Base-by-base conservation (phyloP, 1,139 yeast species). In the Yarrowia galli region DNA sequence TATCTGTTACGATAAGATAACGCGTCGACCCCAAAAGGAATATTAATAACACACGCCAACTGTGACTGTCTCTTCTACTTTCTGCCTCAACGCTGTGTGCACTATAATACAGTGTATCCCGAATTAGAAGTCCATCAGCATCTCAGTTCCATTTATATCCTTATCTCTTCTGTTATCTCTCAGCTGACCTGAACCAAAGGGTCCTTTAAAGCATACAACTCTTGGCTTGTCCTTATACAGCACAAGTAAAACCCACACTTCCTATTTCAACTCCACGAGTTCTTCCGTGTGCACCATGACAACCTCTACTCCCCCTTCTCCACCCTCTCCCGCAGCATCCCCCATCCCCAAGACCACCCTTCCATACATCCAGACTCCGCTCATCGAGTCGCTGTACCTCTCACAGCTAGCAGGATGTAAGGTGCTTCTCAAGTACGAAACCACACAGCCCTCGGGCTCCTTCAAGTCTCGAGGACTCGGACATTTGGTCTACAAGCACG, bases 381-480 rank as follows among this genome's bases (percentile, higher is more conserved):
- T 77, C 32, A 68, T 76, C 42, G 69, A 69, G 43, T 75, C 78
- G 2, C 70, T 68, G 16, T 75, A 71, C 64, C 71, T 77, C 48
- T 72, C 75, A 7, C 69, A 68, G 18, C 42, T 42, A 63, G 73
- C 82, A 1, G 82, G 82, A 35, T 85, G 88, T 69, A 80, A 84
- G 36, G 81, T 87, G 7, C 79, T 81, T 42, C 79, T 88, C 70
- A 89, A 89, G 74, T 84, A 86, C 69, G 95, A 89, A 73, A 81
- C 81, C 71, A 81, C 85, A 43, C 95, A 89, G 73, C 92, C 93
- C 3, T 82, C 89, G 18, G 92, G 93, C 0, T 85, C 90, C 65
- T 89, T 89, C 81, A 89, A 89, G 75, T 80, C 87, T 36, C 80
- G 93, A 72, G 92, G 92, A 0, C 81, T 89, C 48, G 88, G 91